These are phyloP conservation scores for Eucalyptus shirleyi DNA, from an alignment of 345 rosid genomes.

Conservation along the genomic window DNA sequence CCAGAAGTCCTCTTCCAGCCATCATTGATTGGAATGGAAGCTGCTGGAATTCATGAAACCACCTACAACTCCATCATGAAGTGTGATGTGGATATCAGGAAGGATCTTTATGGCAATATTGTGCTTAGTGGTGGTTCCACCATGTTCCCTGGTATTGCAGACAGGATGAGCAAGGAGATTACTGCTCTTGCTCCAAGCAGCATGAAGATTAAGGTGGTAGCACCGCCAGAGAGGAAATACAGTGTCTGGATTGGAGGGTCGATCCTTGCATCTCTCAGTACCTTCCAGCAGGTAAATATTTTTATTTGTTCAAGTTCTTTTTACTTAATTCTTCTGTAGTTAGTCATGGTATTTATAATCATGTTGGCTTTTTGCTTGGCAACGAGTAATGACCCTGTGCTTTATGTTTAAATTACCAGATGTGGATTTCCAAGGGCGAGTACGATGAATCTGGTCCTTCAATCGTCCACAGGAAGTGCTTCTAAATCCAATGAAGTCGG, in stretches of 20 bases:
- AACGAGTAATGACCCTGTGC: not conserved
- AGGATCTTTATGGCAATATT: conserved; percentile 47
- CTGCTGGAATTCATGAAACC: conserved; percentile 54
- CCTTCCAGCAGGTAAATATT: conserved; percentile 1
- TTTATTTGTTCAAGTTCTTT: not conserved
- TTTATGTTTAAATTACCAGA: conserved; percentile 5
- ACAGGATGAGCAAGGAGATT: conserved; percentile 48
- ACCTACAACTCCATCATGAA: conserved; percentile 58
- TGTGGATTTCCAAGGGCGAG: conserved; percentile 65
- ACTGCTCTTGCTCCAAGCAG: conserved; percentile 54
- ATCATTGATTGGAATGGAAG: conserved; percentile 53
- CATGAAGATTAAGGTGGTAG: conserved; percentile 46
- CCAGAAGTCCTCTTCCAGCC: conserved; percentile 61
- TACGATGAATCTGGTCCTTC: conserved; percentile 59
- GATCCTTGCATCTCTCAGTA: not conserved
- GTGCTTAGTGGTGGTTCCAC: conserved; percentile 53
- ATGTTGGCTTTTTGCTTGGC: not conserved
- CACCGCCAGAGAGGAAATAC: conserved; percentile 49
- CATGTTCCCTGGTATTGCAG: conserved; percentile 47
- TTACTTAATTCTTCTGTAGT: too few relatives aligned
- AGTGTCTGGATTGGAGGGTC: conserved; percentile 61
- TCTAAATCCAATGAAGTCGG: conserved; percentile 14
- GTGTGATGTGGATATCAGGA: conserved; percentile 53
- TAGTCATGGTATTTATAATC: not conserved
- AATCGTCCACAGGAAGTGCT: conserved; percentile 65